A percentile compares a stretch with the other conserved stretches of the same genome.
These are phyloP conservation scores for Tetrastigma voinierianum DNA, from an alignment of 164 flowering plant genomes.

Conservation along the genomic window DNA sequence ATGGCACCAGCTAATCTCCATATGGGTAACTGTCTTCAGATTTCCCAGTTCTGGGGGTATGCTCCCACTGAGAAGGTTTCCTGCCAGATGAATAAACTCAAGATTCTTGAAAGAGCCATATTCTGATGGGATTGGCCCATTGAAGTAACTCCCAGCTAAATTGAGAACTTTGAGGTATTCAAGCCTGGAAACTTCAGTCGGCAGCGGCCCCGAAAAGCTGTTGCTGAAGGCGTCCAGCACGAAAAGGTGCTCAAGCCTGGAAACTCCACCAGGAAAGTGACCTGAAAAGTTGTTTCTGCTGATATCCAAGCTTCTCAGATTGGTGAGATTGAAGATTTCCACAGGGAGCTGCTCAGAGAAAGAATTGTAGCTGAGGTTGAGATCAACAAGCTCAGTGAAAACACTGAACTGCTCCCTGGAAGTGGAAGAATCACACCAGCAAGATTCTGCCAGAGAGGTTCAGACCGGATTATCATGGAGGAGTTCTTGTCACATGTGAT, in stretches of 20 bases:
- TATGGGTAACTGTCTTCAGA: conserved; percentile 65
- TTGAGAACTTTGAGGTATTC: conserved; percentile 62
- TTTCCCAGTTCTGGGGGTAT: conserved; percentile 67
- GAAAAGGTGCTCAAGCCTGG: conserved; percentile 36
- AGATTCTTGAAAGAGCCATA: conserved; percentile 73
- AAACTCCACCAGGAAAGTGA: conserved; percentile 58
- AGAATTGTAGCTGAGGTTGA: conserved; percentile 78
- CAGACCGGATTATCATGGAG: conserved; percentile 39
- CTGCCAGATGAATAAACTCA: conserved; percentile 82
- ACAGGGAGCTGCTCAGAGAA: conserved; percentile 66
- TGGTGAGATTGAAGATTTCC: conserved; percentile 58
- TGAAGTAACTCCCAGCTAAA: conserved; percentile 92
- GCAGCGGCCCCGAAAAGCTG: conserved; percentile 82
- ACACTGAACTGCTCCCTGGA: conserved; percentile 52
- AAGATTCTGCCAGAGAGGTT: conserved; percentile 66
- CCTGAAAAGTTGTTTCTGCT: conserved; percentile 85
- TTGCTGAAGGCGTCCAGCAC: conserved; percentile 88
- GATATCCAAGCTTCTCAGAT: conserved; percentile 62
- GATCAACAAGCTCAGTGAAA: conserved; percentile 49
- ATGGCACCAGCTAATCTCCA: conserved; percentile 88
- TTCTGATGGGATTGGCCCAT: conserved; percentile 69
- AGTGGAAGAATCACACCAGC: conserved; percentile 54
- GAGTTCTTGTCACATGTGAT: conserved; percentile 59
- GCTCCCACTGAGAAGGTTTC: conserved; percentile 63
- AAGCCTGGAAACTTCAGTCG: conserved; percentile 52